Base-by-base conservation (phyloP, 495 filamentous ascomycete genomes). In the Bathelium albidoporum region DNA sequence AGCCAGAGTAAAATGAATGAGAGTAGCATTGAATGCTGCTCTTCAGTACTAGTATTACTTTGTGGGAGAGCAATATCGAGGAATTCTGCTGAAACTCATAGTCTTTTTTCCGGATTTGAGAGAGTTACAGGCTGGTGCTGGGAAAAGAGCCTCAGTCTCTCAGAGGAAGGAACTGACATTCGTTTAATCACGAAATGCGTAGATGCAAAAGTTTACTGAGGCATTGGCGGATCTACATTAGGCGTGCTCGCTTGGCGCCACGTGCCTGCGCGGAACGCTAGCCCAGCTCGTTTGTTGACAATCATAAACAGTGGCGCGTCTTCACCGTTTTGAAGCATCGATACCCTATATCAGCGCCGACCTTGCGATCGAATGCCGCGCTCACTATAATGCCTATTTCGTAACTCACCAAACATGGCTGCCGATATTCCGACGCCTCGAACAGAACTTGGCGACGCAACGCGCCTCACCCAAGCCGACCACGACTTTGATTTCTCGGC, bases 401-500 rank as follows among this genome's bases (percentile, higher is more conserved):
- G 29, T 29, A 9, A n/a, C 5, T n/a, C n/a, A 28, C 10, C 29
- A 3, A 20, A 26, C 26, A 55, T 55, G 49, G 49, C 49, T 26
- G 58, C 58, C 36, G 67, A 68, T 32, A 68, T 70, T 61, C 43
- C 60, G 60, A 68, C 65, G 1, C 68, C 68, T 2, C 61, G 49
- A 18, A 69, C 68, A 1, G 68, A 69, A 31, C 34, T 59, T n/a
- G 68, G 65, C 89, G 69, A 95, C 81, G 83, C 82, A 76, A 93
- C 89, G 66, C 90, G 84, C 73, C 78, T 93, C 62, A 86, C 82
- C 60, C 83, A 83, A 66, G 80, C 78, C 52, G 74, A 83, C 44
- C 83, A 83, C 63, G 86, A 90, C 62, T 82, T 93, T 62, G 88
- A 92, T 70, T 82, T 88, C 43, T 91, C 89, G 36, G 85, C 87